Evolutionary conservation across 495 filamentous ascomycete species (phyloP).

Genomic region (Neurospora africana): DNA sequence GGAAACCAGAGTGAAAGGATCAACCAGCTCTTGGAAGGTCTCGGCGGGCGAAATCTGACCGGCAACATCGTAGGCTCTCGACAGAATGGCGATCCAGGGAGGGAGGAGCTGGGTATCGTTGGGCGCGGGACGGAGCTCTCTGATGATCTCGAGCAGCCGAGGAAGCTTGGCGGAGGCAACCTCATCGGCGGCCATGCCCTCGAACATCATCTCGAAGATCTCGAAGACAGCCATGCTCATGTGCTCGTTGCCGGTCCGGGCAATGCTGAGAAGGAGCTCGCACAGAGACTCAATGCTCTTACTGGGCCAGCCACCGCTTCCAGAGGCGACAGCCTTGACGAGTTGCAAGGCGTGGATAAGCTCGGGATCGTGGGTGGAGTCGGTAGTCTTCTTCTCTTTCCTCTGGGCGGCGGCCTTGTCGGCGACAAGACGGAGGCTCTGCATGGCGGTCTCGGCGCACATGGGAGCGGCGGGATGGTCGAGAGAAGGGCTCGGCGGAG

Average conservation of each 20-base stretch:
- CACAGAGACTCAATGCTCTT: conserved; percentile 87
- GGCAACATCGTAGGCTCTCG: conserved; percentile 86
- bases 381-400: conserved; percentile 55
- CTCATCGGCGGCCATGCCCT: conserved; percentile 69
- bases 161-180: conserved; percentile 81
- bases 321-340: conserved; percentile 73
- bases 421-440: conserved; percentile 60
- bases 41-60: conserved; percentile 75
- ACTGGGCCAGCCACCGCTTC: conserved; percentile 92
- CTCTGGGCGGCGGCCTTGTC: conserved; percentile 46
- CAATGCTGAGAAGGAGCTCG: conserved; percentile 77
- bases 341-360: conserved; percentile 87
- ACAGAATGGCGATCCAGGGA: conserved; percentile 91
- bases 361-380: conserved; percentile 58
- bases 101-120: conserved; percentile 89
- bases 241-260: conserved; percentile 80
- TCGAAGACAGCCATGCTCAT: conserved; percentile 93
- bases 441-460: conserved; percentile 83
- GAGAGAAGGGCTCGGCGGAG: conserved; percentile 78
- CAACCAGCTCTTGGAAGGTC: conserved; percentile 79
- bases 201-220: conserved; percentile 92
- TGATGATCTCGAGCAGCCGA: conserved; percentile 71
- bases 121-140: conserved; percentile 76
- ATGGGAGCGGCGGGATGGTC: conserved; percentile 92
- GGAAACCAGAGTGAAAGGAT: conserved; percentile 65